Evolutionary conservation across 345 rosid species (phyloP), one percentile per base, ranked within the genome.

Genomic region (Eucalyptus regnans): DNA sequence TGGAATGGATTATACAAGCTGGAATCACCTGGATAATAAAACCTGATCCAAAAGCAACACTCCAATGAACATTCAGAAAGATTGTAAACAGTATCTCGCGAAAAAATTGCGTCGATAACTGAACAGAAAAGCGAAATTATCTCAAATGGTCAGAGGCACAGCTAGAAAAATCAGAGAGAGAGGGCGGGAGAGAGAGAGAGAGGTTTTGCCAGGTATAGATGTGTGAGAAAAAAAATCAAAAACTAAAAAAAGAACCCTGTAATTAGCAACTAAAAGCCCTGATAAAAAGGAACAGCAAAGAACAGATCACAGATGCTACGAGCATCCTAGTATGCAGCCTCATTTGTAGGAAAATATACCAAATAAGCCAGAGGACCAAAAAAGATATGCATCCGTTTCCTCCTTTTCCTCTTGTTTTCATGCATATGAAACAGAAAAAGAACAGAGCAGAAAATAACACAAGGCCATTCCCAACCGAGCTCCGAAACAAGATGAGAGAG

Each of bases 21-120:
- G 81, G 86, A 86, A 91, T 76, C 66, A 68, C 71, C 79, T 7
- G 6, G 51, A 88, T 84, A 22, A 89, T 12, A 25, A 88, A 88
- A 66, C 89, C 92, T 88, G 93, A 80, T 90, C 50, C 89, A 89
- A 33, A 20, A 88, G 87, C 80, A 87, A 89, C 68, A 27, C 29
- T 8, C 52, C 46, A 29, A 50, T 51, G 29, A 86, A 88, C 48
- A 12, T 37, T 43, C 27, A 41, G 29, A 76, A 41, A 76, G 12
- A 76, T 11, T 20, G 25, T 37, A 76, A 76, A 44, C 83, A 76
- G 29, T 27, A 43, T 76, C 25, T 37, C 16, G 3, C 46, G 8
- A 76, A 41, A 76, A 76, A 41, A 76, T 11, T 7, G 83, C 27
- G 48, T 37, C 8, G 11, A 86, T 56, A 29, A 86, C 41, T 52